A percentile compares a stretch with the other conserved stretches of the same genome.
Conservation (phyloP, 2,329 filamentous ascomycete genomes). For the Ophiostoma triangulosporum region DNA sequence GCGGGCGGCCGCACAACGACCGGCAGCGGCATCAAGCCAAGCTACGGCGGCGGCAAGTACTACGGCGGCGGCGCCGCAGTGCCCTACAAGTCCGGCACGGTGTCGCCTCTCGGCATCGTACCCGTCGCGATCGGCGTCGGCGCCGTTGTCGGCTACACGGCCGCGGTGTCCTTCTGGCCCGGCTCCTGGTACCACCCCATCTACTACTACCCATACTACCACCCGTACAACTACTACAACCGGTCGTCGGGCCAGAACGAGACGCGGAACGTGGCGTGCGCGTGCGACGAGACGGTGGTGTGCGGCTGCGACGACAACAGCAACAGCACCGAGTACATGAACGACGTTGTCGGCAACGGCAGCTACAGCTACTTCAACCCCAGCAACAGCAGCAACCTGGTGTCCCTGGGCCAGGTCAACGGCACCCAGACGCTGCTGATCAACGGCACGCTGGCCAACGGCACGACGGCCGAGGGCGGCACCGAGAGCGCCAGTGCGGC, state of each 20-base stretch:
- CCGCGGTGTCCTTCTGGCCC: conserved; percentile 44
- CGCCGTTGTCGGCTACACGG: conserved; percentile 25
- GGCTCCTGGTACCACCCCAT: conserved; percentile 51
- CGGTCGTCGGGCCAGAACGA: conserved; percentile 37
- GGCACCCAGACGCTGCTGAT: conserved; percentile 52
- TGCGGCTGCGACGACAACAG: conserved; percentile 61
- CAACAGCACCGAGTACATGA: conserved; percentile 40
- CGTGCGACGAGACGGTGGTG: conserved; percentile 39
- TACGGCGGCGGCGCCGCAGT: conserved; percentile 51
- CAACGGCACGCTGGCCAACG: conserved; percentile 63
- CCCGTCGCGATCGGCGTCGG: conserved; percentile 41
- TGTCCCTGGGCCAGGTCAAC: conserved; percentile 49
- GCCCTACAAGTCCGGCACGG: conserved; percentile 46
- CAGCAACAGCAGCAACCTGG: conserved; percentile 52
- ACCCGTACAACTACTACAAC: conserved; percentile 37
- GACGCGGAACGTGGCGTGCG: conserved; percentile 46
- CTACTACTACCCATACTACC: conserved; percentile 45
- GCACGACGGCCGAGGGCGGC: conserved; percentile 41
- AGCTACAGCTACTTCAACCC: conserved; percentile 34
- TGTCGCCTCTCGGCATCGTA: conserved; percentile 36
- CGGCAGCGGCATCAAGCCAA: conserved; percentile 43
- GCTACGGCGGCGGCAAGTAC: conserved; percentile 48
- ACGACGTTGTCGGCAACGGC: conserved; percentile 51
- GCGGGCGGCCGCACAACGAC: conserved; percentile 38
- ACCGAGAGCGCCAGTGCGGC: conserved; percentile 24